Base-by-base conservation (phyloP, 2,329 filamentous ascomycete species). In the Aspergillus alliaceus region DNA sequence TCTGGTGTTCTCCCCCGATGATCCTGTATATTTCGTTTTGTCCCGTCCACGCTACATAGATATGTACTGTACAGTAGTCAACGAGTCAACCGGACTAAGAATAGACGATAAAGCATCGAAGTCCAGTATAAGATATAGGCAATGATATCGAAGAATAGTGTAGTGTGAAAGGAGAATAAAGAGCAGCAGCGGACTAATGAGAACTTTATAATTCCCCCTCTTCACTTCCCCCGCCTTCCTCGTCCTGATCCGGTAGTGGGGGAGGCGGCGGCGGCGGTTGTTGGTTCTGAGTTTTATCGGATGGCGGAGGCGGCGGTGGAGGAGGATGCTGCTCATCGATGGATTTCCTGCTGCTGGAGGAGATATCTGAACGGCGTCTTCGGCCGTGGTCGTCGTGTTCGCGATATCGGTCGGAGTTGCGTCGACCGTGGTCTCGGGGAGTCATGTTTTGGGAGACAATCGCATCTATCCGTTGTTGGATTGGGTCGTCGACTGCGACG, bases 201-300 rank as follows among this genome's bases (percentile, higher is more conserved):
- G 24, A 11, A 31, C 11, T 6, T 50, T 55, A 77, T 34, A 77
- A 64, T 58, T 78, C 76, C 14, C 76, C 76, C 54, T 78, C 76
- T 60, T 78, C 76, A 52, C 76, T 78, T 4, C 76, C 75, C 27
- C 68, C 73, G 6, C 69, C 74, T 40, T 74, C 73, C 20, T 69
- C 69, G 20, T 64, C 59, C 32, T 46, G 31, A 22, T 51, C 54
- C 42, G 48, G 32, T 4, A 57, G 34, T 32, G 49, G 46, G 27
- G 59, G 59, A 15, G 57, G 56, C 14, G 57, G 51, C 6, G 57
- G 51, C 6, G 58, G 51, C 7, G 46, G 44, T 15, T 31, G 44
- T 20, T 47, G 44, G 9, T 32, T 27, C 25, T 48, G 44, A 27
- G 11, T 27, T 3, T 12, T 44, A 42, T 60, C 65, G 59, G 12